Evolutionary conservation across 441 rosid species (phyloP).

Genomic region (Daphne laureola): DNA sequence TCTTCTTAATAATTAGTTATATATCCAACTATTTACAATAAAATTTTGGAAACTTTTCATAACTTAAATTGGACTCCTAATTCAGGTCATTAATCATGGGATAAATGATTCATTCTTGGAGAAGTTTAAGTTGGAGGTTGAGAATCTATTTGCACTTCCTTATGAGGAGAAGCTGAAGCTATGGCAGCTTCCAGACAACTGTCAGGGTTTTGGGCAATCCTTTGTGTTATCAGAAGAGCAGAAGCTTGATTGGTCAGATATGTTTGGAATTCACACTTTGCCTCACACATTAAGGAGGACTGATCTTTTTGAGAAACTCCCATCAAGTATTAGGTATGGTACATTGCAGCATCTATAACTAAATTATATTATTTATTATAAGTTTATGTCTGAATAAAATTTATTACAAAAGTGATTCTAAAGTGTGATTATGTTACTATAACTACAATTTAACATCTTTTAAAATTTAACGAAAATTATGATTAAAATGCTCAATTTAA

Average conservation of each 20-base stretch:
- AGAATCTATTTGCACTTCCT: slow-evolving; percentile 24
- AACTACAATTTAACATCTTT: no score
- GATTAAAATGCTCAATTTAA: no score
- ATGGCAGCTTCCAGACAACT: slow-evolving; percentile 17
- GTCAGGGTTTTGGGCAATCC: slow-evolving; percentile 29
- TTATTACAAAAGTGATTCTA: no score
- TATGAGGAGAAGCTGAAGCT: slow-evolving; percentile 27
- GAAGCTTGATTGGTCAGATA: slow-evolving; percentile 19
- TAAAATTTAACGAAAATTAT: no score
- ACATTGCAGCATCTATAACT: no score
- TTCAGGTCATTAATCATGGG: slow-evolving; percentile 30
- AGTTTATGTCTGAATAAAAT: no score
- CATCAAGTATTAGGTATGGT: slow-evolving; percentile 6
- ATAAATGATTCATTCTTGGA: slow-evolving; percentile 19
- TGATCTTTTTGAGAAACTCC: slow-evolving; percentile 6
- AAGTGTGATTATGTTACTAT: no score
- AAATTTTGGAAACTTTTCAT: no score
- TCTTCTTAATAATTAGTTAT: no score
- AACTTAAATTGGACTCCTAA: no score
- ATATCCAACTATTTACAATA: no score
- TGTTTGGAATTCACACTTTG: slow-evolving; percentile 1
- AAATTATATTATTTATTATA: no score
- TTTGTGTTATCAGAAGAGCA: slow-evolving; percentile 29
- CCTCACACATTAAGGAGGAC: slow-evolving; percentile 9
- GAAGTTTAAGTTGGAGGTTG: slow-evolving; percentile 16